Percentiles rank a stretch among this genome's conserved stretches.
phyloP scores from a whole-genome alignment of 164 flowering plant species.

The Nymphaea colorata region DNA sequence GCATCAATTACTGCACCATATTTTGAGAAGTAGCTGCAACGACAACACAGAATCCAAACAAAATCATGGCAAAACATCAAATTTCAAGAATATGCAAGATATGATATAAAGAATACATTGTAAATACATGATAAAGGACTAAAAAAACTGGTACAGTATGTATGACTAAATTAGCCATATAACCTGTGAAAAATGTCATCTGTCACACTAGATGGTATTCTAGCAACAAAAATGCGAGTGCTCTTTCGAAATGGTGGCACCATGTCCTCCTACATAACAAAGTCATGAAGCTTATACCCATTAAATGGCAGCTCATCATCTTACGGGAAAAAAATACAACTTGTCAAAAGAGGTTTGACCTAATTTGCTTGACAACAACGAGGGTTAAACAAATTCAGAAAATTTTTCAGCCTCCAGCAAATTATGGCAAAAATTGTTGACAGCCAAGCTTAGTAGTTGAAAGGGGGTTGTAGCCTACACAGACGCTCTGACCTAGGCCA shows the following conservation, averaged over 20 bases:
- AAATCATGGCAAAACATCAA: conserved; percentile 6
- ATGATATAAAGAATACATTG: background rate
- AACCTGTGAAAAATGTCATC: conserved; percentile 28
- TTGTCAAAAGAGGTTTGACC: background rate
- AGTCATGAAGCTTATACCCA: background rate
- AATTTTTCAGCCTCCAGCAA: too few relatives aligned
- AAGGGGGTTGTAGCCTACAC: too few relatives aligned
- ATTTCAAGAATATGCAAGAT: conserved; percentile 2
- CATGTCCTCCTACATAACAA: conserved; percentile 23
- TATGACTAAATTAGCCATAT: background rate
- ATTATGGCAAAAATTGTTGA: too few relatives aligned
- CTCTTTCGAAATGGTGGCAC: conserved; percentile 15
- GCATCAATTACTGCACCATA: conserved; percentile 13
- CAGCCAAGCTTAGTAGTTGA: too few relatives aligned
- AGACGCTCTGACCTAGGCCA: too few relatives aligned
- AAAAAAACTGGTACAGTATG: background rate
- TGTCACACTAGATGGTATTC: conserved; percentile 26
- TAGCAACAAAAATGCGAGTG: conserved; percentile 30
- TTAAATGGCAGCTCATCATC: background rate
- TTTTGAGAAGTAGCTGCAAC: conserved; percentile 14
- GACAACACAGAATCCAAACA: conserved; percentile 10
- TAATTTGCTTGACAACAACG: background rate
- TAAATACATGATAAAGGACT: background rate
- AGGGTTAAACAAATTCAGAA: background rate
- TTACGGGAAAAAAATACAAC: background rate